These are phyloP conservation scores for Fraxinus velutina DNA, from an alignment of 305 asterid species.

Conservation along the genomic window DNA sequence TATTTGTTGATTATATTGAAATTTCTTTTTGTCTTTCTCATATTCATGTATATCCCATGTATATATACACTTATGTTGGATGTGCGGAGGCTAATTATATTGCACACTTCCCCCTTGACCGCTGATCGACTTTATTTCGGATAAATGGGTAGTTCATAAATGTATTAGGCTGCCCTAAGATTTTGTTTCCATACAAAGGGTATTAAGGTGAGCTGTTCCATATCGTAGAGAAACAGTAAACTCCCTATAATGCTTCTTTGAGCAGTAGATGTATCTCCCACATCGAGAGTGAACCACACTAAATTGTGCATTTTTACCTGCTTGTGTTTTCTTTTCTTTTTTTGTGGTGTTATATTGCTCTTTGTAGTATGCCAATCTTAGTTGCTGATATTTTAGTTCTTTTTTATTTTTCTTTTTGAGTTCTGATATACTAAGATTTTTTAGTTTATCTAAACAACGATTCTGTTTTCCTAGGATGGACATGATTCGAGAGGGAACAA, in stretches of 20 bases:
- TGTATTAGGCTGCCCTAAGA: background rate
- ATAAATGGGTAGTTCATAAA: background rate
- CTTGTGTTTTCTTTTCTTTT: background rate
- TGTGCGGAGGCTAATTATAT: background rate
- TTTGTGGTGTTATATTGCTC: background rate
- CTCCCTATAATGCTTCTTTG: background rate
- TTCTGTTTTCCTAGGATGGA: conserved; percentile 36
- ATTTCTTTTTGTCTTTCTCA: background rate
- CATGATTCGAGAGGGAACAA: conserved; percentile 42
- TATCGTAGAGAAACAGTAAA: background rate
- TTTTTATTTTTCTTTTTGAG: background rate
- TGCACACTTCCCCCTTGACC: background rate
- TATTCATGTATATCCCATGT: background rate
- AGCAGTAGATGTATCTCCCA: background rate
- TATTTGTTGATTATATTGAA: background rate
- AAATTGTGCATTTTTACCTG: background rate
- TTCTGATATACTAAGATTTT: background rate
- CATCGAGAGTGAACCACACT: background rate
- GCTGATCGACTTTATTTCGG: background rate
- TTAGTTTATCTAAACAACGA: background rate
- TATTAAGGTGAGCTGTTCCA: background rate
- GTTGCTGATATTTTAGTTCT: background rate
- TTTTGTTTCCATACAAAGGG: background rate
- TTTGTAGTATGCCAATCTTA: background rate
- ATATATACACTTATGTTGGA: background rate